phyloP scores from a whole-genome alignment of 1,284 basidiomycete species.

The Ustilago vetiveriae region DNA sequence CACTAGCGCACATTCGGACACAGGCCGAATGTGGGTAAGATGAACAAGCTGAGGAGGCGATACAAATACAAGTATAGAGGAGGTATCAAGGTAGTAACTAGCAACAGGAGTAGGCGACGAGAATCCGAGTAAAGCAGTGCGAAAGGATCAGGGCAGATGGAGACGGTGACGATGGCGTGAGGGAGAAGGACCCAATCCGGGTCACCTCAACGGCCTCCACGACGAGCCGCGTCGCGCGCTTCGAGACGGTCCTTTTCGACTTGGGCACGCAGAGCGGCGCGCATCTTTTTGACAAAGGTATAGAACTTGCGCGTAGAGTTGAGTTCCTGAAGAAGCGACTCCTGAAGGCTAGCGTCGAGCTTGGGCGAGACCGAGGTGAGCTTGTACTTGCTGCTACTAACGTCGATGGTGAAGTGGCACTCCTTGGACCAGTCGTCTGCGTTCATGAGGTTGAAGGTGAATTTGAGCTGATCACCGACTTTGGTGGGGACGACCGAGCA shows the following conservation, averaged over 20 bases:
- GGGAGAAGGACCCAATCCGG: background rate
- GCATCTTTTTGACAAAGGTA: slow-evolving; percentile 54
- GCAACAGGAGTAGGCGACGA: background rate
- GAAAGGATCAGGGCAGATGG: no score
- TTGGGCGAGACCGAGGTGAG: slow-evolving; percentile 36
- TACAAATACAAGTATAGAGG: slow-evolving; percentile 29
- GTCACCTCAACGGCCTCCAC: slow-evolving; percentile 17
- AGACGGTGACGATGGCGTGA: background rate
- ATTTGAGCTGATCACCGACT: slow-evolving; percentile 49
- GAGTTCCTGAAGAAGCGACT: slow-evolving; percentile 42
- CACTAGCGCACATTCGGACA: no score
- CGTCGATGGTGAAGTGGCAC: slow-evolving; percentile 48
- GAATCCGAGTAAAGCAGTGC: no score
- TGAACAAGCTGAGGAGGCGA: no score
- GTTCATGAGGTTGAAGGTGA: slow-evolving; percentile 52
- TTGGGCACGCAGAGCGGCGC: slow-evolving; percentile 32
- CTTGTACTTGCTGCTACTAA: slow-evolving; percentile 43
- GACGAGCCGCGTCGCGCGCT: slow-evolving; percentile 32
- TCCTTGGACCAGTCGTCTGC: slow-evolving; percentile 49
- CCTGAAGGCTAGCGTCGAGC: slow-evolving; percentile 30
- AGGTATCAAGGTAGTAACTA: slow-evolving; percentile 20
- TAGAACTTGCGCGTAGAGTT: slow-evolving; percentile 53
- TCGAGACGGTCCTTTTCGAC: slow-evolving; percentile 45
- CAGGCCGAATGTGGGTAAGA: no score
- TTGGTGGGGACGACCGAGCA: slow-evolving; percentile 47